phyloP scores from a whole-genome alignment of 1,284 basidiomycete genomes.

The Inonotus obliquus region DNA sequence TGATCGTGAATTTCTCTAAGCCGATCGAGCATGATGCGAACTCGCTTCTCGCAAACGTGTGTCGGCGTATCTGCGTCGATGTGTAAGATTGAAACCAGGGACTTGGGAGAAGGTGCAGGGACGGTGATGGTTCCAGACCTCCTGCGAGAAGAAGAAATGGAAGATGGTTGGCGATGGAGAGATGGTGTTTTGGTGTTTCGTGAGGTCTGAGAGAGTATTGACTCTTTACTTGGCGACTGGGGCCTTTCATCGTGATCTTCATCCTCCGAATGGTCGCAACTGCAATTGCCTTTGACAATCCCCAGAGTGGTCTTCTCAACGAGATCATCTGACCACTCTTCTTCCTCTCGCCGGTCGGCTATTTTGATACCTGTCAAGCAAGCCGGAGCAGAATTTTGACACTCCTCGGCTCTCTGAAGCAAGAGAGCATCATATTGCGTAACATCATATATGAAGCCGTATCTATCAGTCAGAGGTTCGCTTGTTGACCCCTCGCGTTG shows the following conservation, averaged over 20 bases:
- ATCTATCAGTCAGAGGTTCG: constrained; percentile 83
- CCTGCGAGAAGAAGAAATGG: constrained; percentile 46
- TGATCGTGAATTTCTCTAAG: constrained; percentile 85
- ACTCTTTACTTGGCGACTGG: constrained; percentile 5
- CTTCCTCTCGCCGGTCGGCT: constrained; percentile 72
- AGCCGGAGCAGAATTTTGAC: constrained; percentile 71
- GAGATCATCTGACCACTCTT: constrained; percentile 66
- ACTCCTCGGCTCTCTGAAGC: constrained; percentile 68
- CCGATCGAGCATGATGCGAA: constrained; percentile 74
- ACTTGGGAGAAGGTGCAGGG: constrained; percentile 24
- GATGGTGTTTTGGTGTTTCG: neutral
- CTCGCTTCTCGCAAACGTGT: constrained; percentile 71
- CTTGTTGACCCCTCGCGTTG: constrained; percentile 51
- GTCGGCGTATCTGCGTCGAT: constrained; percentile 56
- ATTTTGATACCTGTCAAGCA: constrained; percentile 85
- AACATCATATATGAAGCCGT: constrained; percentile 92
- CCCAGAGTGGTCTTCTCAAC: constrained; percentile 38
- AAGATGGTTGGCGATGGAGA: constrained; percentile 39
- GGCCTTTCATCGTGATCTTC: neutral
- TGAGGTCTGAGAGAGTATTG: neutral
- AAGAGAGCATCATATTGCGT: constrained; percentile 78
- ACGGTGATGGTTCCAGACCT: constrained; percentile 37
- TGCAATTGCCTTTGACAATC: constrained; percentile 56
- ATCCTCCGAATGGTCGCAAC: constrained; percentile 37
- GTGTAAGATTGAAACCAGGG: constrained; percentile 48